Percentiles rank a stretch among this genome's conserved stretches.
Evolutionary conservation across 495 filamentous ascomycete genomes (phyloP).

Genomic region (Elaphomyces granulatus): DNA sequence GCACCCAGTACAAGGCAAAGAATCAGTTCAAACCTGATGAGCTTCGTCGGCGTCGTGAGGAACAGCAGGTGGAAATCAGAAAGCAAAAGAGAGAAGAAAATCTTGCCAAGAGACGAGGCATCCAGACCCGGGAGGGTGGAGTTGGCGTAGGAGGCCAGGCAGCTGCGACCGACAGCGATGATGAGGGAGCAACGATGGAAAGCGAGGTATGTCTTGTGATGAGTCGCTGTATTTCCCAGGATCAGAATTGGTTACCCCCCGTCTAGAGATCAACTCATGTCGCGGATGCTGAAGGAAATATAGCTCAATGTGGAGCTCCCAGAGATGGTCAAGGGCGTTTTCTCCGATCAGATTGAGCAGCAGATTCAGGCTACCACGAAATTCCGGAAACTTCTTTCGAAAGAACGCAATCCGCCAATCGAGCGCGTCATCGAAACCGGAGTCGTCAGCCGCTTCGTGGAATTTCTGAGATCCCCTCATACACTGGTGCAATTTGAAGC

Average conservation of each 20-base stretch:
- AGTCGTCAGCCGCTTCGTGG: conserved; percentile 92
- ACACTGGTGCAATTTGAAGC: conserved; percentile 99
- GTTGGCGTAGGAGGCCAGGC: conserved; percentile 71
- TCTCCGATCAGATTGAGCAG: conserved; percentile 94
- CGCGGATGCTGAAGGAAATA: too few species aligned
- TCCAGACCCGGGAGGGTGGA: conserved; percentile 55
- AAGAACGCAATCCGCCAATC: conserved; percentile 98
- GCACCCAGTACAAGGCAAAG: conserved; percentile 98
- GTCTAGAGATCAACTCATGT: too few species aligned
- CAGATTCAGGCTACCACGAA: conserved; percentile 99
- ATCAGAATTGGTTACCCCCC: too few species aligned
- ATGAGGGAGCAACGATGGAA: conserved; percentile 87
- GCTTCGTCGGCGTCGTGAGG: conserved; percentile 94
- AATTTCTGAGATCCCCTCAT: conserved; percentile 95
- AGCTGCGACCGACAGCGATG: conserved; percentile 87
- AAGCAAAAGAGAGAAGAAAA: conserved; percentile 98
- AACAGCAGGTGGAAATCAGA: conserved; percentile 97
- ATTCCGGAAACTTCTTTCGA: conserved; percentile 93
- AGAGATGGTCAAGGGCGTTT: conserved; percentile 93
- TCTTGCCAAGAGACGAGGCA: conserved; percentile 93
- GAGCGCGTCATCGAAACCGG: conserved; percentile 99
- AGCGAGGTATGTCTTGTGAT: conserved; percentile 63
- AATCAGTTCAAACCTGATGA: conserved; percentile 97
- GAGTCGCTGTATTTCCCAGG: conserved; percentile 3
- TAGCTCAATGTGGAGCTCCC: conserved; percentile 98